These are phyloP conservation scores for Curvularia verruculosa DNA, from an alignment of 2,329 filamentous ascomycete species.

Conservation along the genomic window DNA sequence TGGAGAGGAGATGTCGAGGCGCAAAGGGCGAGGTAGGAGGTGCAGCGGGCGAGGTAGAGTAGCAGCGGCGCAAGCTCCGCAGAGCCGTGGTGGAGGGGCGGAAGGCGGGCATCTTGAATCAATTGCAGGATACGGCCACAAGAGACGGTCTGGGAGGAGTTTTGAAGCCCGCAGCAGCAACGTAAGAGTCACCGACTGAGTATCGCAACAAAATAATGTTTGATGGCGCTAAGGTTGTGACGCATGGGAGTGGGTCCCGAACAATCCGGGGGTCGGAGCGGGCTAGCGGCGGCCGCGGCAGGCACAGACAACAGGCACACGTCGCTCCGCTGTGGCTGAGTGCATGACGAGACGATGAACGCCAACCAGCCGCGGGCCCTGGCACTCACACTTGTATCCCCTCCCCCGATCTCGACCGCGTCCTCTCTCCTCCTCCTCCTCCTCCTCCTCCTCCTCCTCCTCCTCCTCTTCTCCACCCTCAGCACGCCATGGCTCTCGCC, in stretches of 20 bases:
- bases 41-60: slow-evolving; percentile 44
- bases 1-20: slow-evolving; percentile 89
- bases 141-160: slow-evolving; percentile 19
- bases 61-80: slow-evolving; percentile 42
- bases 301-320: slow-evolving; percentile 3
- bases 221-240: slow-evolving; percentile 23
- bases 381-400: too few relatives aligned
- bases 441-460: slow-evolving; percentile 1
- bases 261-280: slow-evolving; percentile 8
- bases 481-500: slow-evolving; percentile 13
- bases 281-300: slow-evolving; percentile 17
- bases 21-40: slow-evolving; percentile 62
- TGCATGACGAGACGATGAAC: slow-evolving; percentile 22
- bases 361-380: neutral
- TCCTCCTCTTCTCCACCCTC: slow-evolving; percentile 5
- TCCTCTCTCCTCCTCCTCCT: slow-evolving; percentile 7
- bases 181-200: slow-evolving; percentile 29
- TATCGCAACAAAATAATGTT: slow-evolving; percentile 23
- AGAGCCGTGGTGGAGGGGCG: slow-evolving; percentile 39
- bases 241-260: slow-evolving; percentile 11
- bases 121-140: slow-evolving; percentile 7
- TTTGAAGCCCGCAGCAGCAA: slow-evolving; percentile 8
- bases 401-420: neutral
- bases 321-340: slow-evolving; percentile 21
- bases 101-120: slow-evolving; percentile 39